Conservation (phyloP, 768 basidiomycete species). For the Naganishia randhawae region DNA sequence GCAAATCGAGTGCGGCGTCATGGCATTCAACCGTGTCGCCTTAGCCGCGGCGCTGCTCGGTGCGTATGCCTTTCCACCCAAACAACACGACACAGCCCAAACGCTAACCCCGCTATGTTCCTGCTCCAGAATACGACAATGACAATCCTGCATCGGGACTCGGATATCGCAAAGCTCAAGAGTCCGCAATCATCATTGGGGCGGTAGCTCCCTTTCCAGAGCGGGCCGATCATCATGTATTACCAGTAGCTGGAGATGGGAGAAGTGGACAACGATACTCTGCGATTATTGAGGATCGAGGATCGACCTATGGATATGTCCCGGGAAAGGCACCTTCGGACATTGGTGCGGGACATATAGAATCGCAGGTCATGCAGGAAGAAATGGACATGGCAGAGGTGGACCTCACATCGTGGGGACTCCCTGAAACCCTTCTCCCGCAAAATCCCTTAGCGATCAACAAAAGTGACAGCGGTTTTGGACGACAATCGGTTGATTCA, state of each 20-base stretch:
- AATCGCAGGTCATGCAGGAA: not conserved
- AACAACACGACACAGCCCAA: not conserved
- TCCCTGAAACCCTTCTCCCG: slow-evolving; percentile 21
- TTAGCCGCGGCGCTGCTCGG: not conserved
- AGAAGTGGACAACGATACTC: not conserved
- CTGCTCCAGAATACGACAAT: slow-evolving; percentile 19
- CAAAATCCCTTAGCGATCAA: not conserved
- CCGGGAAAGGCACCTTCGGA: not conserved
- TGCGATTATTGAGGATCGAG: slow-evolving; percentile 9
- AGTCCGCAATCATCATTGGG: slow-evolving; percentile 1
- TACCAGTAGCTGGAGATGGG: not conserved
- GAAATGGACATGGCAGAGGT: slow-evolving; percentile 27
- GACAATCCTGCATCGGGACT: slow-evolving; percentile 18
- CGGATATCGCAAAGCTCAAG: not conserved
- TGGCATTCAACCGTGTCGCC: slow-evolving; percentile 5
- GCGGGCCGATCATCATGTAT: not conserved
- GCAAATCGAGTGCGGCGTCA: not conserved
- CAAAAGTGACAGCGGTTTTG: no score
- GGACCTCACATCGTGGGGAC: slow-evolving; percentile 26
- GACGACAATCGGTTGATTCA: no score
- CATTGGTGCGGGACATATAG: not conserved
- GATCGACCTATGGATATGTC: slow-evolving; percentile 19
- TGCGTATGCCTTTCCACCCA: not conserved
- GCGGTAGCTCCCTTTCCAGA: not conserved
- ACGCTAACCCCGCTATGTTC: not conserved